Percentiles rank a stretch among this genome's conserved stretches.
Evolutionary conservation across 2,329 filamentous ascomycete species (phyloP).

Genomic region (Seiridium unicorne): DNA sequence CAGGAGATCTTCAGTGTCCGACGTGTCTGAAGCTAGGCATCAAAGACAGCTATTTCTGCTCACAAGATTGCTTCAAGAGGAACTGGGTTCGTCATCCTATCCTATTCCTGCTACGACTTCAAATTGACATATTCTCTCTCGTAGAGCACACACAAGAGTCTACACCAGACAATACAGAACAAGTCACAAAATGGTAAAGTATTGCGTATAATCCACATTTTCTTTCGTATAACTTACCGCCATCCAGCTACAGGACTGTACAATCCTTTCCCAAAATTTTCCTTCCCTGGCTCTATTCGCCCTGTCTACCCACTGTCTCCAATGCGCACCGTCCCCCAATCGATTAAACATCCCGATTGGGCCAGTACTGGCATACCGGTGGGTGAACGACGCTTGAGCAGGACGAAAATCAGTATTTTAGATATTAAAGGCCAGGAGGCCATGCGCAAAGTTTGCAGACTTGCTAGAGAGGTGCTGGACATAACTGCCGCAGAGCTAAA

Average conservation of each 20-base stretch:
- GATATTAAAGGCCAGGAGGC: slow-evolving; percentile 77
- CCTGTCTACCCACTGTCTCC: slow-evolving; percentile 65
- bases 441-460: slow-evolving; percentile 88
- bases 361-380: slow-evolving; percentile 59
- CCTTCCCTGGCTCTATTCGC: slow-evolving; percentile 61
- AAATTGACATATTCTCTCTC: neutral
- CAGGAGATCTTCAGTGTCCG: slow-evolving; percentile 68
- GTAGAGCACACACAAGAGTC: slow-evolving; percentile 58
- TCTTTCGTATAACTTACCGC: slow-evolving; percentile 27
- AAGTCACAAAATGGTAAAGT: slow-evolving; percentile 9
- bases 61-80: slow-evolving; percentile 77
- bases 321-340: slow-evolving; percentile 56
- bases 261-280: slow-evolving; percentile 70
- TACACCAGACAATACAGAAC: slow-evolving; percentile 52
- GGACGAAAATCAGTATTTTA: slow-evolving; percentile 69
- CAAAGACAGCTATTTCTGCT: slow-evolving; percentile 72
- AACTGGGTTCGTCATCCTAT: slow-evolving; percentile 52
- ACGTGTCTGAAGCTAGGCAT: slow-evolving; percentile 69
- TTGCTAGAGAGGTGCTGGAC: slow-evolving; percentile 89
- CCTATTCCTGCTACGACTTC: neutral
- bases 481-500: slow-evolving; percentile 79
- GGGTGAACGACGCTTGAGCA: slow-evolving; percentile 41
- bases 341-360: slow-evolving; percentile 67
- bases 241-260: slow-evolving; percentile 66
- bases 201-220: neutral